These are phyloP conservation scores for Trametes coccinea DNA, from an alignment of 768 basidiomycete genomes.

Conservation along the genomic window DNA sequence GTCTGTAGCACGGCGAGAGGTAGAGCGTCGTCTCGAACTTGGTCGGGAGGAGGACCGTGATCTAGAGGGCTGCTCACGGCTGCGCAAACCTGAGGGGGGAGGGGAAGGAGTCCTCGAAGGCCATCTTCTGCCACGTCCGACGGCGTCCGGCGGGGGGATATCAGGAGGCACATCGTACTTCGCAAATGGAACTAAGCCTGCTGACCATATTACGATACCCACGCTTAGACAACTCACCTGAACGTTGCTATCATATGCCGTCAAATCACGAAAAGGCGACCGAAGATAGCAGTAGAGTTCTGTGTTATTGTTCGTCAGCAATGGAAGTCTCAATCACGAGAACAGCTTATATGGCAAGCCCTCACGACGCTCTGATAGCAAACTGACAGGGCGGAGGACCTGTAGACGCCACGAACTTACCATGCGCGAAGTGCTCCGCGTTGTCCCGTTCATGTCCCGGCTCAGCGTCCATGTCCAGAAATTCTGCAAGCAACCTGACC, in stretches of 20 bases:
- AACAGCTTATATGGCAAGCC: background rate
- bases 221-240: conserved; percentile 52
- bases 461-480: conserved; percentile 75
- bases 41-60: conserved; percentile 29
- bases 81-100: conserved; percentile 28
- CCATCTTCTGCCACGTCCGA: conserved; percentile 34
- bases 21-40: conserved; percentile 26
- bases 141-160: conserved; percentile 37
- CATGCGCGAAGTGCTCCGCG: conserved; percentile 94
- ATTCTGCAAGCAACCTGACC: conserved; percentile 81
- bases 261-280: conserved; percentile 84
- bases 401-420: conserved; percentile 43
- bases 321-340: conserved; percentile 9
- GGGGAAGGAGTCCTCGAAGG: conserved; percentile 24
- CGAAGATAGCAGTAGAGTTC: conserved; percentile 89
- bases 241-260: conserved; percentile 75
- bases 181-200: background rate
- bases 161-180: conserved; percentile 62
- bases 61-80: conserved; percentile 28
- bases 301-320: conserved; percentile 32
- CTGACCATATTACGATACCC: background rate
- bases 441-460: conserved; percentile 61
- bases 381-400: background rate
- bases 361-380: conserved; percentile 1
- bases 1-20: background rate